Conservation (phyloP, 2,329 filamentous ascomycete genomes). For the Xylariomycetidae sp. region DNA sequence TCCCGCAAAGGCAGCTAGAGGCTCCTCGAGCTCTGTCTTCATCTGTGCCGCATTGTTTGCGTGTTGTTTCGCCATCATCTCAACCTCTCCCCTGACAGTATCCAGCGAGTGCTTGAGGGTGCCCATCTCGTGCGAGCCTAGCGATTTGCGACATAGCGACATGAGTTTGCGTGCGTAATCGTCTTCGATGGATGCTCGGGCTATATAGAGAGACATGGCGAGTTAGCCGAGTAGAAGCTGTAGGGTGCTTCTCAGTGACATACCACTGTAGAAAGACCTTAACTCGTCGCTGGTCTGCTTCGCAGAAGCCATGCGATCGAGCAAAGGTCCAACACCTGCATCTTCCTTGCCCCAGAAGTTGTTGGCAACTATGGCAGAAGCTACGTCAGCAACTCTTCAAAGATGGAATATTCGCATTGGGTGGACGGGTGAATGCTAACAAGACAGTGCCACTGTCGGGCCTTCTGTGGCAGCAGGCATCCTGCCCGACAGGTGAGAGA, state of each 20-base stretch:
- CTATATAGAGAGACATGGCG: conserved; percentile 36
- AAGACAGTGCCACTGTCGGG: conserved; percentile 24
- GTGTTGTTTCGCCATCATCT: conserved; percentile 91
- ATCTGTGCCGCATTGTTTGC: conserved; percentile 87
- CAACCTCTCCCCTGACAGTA: conserved; percentile 81
- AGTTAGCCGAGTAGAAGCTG: conserved; percentile 1
- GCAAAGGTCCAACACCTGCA: conserved; percentile 84
- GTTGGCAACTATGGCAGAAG: conserved; percentile 69
- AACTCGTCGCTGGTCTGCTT: conserved; percentile 95
- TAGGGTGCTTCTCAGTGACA: conserved; percentile 6
- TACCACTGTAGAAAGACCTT: conserved; percentile 82
- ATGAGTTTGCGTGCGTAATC: conserved; percentile 91
- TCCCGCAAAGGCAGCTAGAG: conserved; percentile 82
- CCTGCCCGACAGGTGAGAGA: too few relatives aligned
- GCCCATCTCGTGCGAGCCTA: conserved; percentile 84
- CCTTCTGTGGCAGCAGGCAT: conserved; percentile 16
- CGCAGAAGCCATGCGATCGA: conserved; percentile 90
- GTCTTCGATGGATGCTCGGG: conserved; percentile 89
- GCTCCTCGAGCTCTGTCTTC: conserved; percentile 94
- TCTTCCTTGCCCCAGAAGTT: conserved; percentile 99
- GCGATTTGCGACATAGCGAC: conserved; percentile 77
- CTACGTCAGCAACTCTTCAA: conserved; percentile 16
- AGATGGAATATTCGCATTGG: background rate
- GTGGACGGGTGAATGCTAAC: conserved; percentile 10
- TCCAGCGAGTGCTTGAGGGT: conserved; percentile 82